phyloP scores from a whole-genome alignment of 2,329 filamentous ascomycete genomes.

The Colletotrichum higginsianum region DNA sequence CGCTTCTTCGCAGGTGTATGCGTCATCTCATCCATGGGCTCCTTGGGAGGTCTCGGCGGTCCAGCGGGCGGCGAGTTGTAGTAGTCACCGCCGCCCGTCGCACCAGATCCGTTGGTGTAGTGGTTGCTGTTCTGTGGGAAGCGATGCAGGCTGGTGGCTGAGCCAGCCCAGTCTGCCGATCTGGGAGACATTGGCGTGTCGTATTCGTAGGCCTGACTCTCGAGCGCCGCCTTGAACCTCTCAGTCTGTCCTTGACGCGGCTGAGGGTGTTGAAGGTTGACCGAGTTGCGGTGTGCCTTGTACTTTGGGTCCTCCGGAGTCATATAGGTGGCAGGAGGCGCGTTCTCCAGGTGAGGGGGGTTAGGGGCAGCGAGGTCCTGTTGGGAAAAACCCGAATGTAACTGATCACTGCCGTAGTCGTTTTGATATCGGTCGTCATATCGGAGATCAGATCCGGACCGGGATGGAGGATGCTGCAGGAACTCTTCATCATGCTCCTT shows the following conservation, averaged over 20 bases:
- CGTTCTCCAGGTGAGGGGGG: slow-evolving; percentile 41
- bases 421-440: slow-evolving; percentile 74
- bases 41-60: slow-evolving; percentile 75
- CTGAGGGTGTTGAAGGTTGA: slow-evolving; percentile 86
- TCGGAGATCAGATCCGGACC: slow-evolving; percentile 82
- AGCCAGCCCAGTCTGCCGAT: slow-evolving; percentile 75
- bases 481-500: slow-evolving; percentile 74
- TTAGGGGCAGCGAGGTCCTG: slow-evolving; percentile 58
- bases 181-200: slow-evolving; percentile 72
- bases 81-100: slow-evolving; percentile 57
- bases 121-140: slow-evolving; percentile 63
- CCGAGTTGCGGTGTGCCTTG: slow-evolving; percentile 83
- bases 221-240: slow-evolving; percentile 80
- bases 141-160: slow-evolving; percentile 70
- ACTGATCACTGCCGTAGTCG: slow-evolving; percentile 73
- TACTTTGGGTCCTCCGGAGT: slow-evolving; percentile 82
- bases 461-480: slow-evolving; percentile 74
- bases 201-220: slow-evolving; percentile 80
- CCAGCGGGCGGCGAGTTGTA: slow-evolving; percentile 61
- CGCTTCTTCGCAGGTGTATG: slow-evolving; percentile 63
- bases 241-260: slow-evolving; percentile 81
- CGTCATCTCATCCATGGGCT: slow-evolving; percentile 65
- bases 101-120: slow-evolving; percentile 60
- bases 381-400: slow-evolving; percentile 71
- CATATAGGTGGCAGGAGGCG: slow-evolving; percentile 67